A percentile compares a stretch with the other conserved stretches of the same genome.
phyloP scores from a whole-genome alignment of 371 early-diverging fungal species.

The Rhizopus sp. region DNA sequence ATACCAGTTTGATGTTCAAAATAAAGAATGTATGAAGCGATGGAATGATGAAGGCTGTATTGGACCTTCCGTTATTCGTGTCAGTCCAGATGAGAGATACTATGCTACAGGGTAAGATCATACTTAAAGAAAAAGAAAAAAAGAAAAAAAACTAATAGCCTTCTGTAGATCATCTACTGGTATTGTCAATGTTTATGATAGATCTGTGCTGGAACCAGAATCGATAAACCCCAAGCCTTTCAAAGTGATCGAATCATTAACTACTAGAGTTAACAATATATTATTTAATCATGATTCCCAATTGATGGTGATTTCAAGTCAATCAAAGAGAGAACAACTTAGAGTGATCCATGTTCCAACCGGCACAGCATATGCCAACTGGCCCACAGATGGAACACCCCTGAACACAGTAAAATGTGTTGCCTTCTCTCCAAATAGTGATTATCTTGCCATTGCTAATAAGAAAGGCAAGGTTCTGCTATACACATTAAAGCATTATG shows the following conservation, averaged over 20 bases:
- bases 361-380: slow-evolving; percentile 82
- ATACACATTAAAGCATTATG: slow-evolving; percentile 76
- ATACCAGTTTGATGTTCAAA: slow-evolving; percentile 73
- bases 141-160: not conserved
- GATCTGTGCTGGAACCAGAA: slow-evolving; percentile 39
- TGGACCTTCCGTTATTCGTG: slow-evolving; percentile 66
- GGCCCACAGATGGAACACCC: slow-evolving; percentile 87
- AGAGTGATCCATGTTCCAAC: slow-evolving; percentile 80
- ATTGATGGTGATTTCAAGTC: slow-evolving; percentile 75
- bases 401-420: slow-evolving; percentile 73
- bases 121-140: not conserved
- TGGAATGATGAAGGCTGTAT: slow-evolving; percentile 86
- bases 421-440: slow-evolving; percentile 87
- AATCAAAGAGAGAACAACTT: slow-evolving; percentile 73
- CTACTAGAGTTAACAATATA: slow-evolving; percentile 73
- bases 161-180: slow-evolving; percentile 71
- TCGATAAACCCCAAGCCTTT: slow-evolving; percentile 63
- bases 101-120: slow-evolving; percentile 78
- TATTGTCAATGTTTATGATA: slow-evolving; percentile 86
- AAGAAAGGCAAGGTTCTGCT: slow-evolving; percentile 84
- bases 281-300: slow-evolving; percentile 85
- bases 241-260: slow-evolving; percentile 80
- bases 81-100: slow-evolving; percentile 76
- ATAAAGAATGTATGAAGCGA: slow-evolving; percentile 67
- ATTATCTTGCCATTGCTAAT: slow-evolving; percentile 89